Evolutionary conservation across 495 filamentous ascomycete species (phyloP).

Genomic region (Durotheca rogersii): DNA sequence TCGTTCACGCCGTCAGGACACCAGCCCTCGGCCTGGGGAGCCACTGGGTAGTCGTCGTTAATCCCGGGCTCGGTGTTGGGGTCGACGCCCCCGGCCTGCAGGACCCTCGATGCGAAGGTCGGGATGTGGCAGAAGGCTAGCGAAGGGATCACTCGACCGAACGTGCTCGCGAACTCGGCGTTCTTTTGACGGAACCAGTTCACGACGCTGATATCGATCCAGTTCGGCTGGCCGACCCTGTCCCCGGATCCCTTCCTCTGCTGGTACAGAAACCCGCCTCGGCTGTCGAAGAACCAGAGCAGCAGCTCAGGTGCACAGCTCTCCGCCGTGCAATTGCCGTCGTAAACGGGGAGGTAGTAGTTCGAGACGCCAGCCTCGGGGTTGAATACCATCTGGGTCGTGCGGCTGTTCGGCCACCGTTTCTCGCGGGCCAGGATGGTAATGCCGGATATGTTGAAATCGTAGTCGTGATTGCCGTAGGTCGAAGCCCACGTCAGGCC

Average conservation of each 20-base stretch:
- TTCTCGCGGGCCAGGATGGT: constrained; percentile 58
- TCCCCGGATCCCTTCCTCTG: constrained; percentile 37
- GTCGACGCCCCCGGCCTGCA: constrained; percentile 48
- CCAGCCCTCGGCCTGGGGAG: constrained; percentile 53
- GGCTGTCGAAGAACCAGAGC: constrained; percentile 76
- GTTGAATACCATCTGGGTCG: constrained; percentile 46
- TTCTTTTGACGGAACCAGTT: constrained; percentile 60
- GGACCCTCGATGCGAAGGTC: constrained; percentile 53
- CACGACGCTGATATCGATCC: constrained; percentile 53
- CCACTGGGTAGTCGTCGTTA: constrained; percentile 61
- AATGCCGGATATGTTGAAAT: constrained; percentile 58
- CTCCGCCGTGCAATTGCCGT: constrained; percentile 22
- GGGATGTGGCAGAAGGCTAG: constrained; percentile 77
- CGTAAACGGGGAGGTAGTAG: constrained; percentile 60
- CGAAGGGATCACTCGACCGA: constrained; percentile 55
- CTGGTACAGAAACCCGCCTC: constrained; percentile 60
- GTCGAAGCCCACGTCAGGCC: constrained; percentile 64
- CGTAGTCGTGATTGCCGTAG: constrained; percentile 74
- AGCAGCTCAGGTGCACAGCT: constrained; percentile 46
- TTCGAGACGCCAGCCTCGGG: constrained; percentile 62
- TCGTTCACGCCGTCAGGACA: constrained; percentile 46
- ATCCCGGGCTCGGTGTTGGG: constrained; percentile 58
- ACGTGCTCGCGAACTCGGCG: constrained; percentile 41
- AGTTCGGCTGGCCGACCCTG: constrained; percentile 42
- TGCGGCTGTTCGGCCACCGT: constrained; percentile 55